Base-by-base conservation (phyloP, 2,329 filamentous ascomycete species). In the Cladosporium sp. region DNA sequence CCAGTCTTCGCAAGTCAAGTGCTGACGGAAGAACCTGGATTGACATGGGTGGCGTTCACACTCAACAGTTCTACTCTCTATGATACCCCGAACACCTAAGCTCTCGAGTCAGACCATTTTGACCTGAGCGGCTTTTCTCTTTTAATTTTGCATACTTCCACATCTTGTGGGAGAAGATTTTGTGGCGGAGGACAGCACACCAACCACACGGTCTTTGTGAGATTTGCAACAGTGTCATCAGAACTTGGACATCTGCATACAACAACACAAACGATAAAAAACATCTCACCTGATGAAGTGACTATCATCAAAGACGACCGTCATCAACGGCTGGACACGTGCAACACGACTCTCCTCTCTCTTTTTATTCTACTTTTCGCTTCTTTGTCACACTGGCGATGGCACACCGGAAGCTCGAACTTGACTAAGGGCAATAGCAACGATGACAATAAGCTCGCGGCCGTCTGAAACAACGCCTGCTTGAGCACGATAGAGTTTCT, bases 11-110 rank as follows among this genome's bases (percentile, higher is more conserved):
- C 61, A 61, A 63, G 64, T 69, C 70, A 71, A 72, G 69, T 69
- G 71, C 70, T 73, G 71, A 72, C 67, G 63, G 61, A 65, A 70
- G 66, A 67, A 64, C 66, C 66, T 72, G 71, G 70, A 72, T 67
- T 73, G 69, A 73, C 70, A 72, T 67, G 67, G 69, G 69, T 66
- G 68, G 65, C 67, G 65, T 65, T 67, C 62, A 39, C 55, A 60
- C 51, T 49, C 42, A 49, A 56, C 54, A 56, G 42, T 40, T 56
- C 43, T 56, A 56, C 38, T 38, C 42, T 47, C 30, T 49, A 55
- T 59, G 60, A 64, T 63, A 60, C 59, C 55, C 63, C 25, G 17
- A 47, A 51, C 55, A 58, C 42, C 14, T n/a, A 12, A 55, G 20
- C 51, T 17, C 9, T 36, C 7, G 51, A 11, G n/a, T n/a, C 25